Evolutionary conservation across 2,329 filamentous ascomycete genomes (phyloP).

Genomic region (Talaromyces albobiverticillius): DNA sequence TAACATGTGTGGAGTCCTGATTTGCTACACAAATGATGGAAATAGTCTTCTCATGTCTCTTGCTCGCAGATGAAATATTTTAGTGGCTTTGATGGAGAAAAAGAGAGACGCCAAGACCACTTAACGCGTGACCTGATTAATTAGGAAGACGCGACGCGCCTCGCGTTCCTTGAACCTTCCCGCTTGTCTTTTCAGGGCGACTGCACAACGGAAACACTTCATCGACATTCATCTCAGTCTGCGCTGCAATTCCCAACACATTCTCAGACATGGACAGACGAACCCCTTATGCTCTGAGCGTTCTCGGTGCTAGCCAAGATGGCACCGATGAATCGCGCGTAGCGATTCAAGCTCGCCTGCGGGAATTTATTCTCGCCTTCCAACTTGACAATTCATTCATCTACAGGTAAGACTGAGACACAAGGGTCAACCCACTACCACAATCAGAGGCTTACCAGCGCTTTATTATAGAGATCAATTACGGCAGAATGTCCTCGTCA

Average conservation of each 20-base stretch:
- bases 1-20: too few relatives aligned
- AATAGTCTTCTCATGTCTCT: too few relatives aligned
- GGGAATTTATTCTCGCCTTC: slow-evolving; percentile 91
- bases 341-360: slow-evolving; percentile 73
- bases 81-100: too few relatives aligned
- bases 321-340: slow-evolving; percentile 66
- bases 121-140: slow-evolving; percentile 6
- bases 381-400: slow-evolving; percentile 91
- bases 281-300: slow-evolving; percentile 79
- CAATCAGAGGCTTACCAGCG: neutral
- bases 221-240: too few relatives aligned
- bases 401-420: slow-evolving; percentile 65
- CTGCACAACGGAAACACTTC: too few relatives aligned
- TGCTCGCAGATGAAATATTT: too few relatives aligned
- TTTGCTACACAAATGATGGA: too few relatives aligned
- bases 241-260: neutral
- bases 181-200: neutral
- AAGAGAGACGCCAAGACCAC: slow-evolving; percentile 1
- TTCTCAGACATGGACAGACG: slow-evolving; percentile 72
- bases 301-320: slow-evolving; percentile 68
- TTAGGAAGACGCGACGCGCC: neutral
- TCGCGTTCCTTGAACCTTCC: neutral
- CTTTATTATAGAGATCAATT: slow-evolving; percentile 73
- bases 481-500: slow-evolving; percentile 87
- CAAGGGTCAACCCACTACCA: neutral